phyloP scores from a whole-genome alignment of 257 asterid species.

The Solanum pinnatisectum region DNA sequence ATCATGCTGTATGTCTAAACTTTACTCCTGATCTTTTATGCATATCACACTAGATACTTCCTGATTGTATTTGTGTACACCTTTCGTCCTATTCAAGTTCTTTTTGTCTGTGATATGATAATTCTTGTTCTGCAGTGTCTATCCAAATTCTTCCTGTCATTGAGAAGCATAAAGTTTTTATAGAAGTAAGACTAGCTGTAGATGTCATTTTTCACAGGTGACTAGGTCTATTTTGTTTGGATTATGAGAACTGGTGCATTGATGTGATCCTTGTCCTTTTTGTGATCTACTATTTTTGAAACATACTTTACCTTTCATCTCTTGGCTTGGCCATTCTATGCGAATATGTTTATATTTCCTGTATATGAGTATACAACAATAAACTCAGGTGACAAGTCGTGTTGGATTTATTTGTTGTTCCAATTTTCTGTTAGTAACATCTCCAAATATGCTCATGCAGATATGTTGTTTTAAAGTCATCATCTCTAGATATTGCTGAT shows the following conservation, averaged over 20 bases:
- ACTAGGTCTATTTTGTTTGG: neutral
- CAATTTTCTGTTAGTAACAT: neutral
- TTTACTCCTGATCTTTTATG: neutral
- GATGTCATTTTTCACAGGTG: neutral
- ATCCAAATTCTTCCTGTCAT: neutral
- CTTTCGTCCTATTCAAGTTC: neutral
- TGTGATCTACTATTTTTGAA: neutral
- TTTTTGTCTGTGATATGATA: neutral
- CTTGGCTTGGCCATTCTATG: neutral
- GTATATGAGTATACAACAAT: neutral
- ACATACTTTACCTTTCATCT: neutral
- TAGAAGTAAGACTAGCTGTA: neutral
- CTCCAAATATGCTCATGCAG: neutral
- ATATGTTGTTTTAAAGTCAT: neutral
- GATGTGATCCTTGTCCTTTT: neutral
- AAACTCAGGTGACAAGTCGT: neutral
- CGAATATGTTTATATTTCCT: neutral
- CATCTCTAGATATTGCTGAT: neutral
- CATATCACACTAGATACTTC: neutral
- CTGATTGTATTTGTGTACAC: neutral
- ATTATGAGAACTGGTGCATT: neutral
- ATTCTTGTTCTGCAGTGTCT: neutral
- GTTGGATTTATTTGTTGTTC: neutral
- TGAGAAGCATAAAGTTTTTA: neutral
- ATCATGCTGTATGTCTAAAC: conserved; percentile 64